Evolutionary conservation across 768 basidiomycete genomes (phyloP), one percentile per base, ranked within the genome.

Genomic region (Termitomyces titanicus): DNA sequence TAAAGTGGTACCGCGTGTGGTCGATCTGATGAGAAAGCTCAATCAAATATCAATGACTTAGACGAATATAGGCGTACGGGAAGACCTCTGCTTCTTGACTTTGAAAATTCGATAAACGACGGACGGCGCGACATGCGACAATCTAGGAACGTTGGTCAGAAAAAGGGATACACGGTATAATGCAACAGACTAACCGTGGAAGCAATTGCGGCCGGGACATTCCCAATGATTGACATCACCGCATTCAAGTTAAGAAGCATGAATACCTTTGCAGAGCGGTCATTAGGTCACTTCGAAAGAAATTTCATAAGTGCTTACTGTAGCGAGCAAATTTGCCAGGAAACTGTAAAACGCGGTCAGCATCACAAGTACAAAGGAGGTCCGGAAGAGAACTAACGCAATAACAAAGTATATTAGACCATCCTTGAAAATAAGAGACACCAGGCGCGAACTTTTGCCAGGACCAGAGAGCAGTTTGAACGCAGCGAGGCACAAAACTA

Each of bases 141-240:
- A 88, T 86, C 85, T 88, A 56, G n/a, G 4, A 22, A 40, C 29
- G 39, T 39, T 39, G 18, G 43, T 47, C 27, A 53, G 48, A 17
- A 61, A 35, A 31, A 20, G 29, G 17, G 15, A 25, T 12, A 27
- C 25, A 51, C 12, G 33, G 22, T 37, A 12, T 18, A 13, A 33
- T 42, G 43, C 15, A 46, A 25, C 42, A n/a, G 10, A 65, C 81
- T 60, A 51, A 86, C 86, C 6, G 83, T 85, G 20, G 83, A 84
- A 3, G 81, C 78, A 56, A 88, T 80, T 17, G 85, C 85, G 33
- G 86, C 85, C 3, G 86, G 86, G 40, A 88, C 85, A 60, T 88
- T 88, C 44, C 80, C 82, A 51, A 88, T 84, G 66, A 89, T 82
- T 31, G 83, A 84, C 84, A 87, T 85, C 53, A 87, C 79, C n/a